Percentiles rank a stretch among this genome's conserved stretches.
Conservation (phyloP, 768 basidiomycete species). For the Imleria badia region DNA sequence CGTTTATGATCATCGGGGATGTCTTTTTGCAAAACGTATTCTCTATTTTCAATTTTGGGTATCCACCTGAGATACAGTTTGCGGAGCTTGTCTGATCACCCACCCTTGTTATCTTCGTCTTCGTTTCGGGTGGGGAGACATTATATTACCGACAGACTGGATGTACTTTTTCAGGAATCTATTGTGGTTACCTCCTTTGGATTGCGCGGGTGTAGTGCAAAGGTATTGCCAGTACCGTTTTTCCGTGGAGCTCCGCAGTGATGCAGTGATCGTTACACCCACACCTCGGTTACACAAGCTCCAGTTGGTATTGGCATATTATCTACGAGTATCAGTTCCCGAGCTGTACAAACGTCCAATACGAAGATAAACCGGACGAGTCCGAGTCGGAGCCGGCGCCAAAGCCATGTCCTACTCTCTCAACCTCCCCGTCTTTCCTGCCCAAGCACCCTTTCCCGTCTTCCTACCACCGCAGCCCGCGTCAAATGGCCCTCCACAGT, state of each 20-base stretch:
- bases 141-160: not conserved
- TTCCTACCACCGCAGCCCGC: slow-evolving; percentile 14
- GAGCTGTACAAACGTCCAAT: not conserved
- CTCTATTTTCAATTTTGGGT: slow-evolving; percentile 28
- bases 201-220: too few species aligned
- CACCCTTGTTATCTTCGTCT: not conserved
- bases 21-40: slow-evolving; percentile 28
- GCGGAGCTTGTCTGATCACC: slow-evolving; percentile 23
- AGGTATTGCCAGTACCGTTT: not conserved
- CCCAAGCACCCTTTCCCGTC: slow-evolving; percentile 19
- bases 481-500: slow-evolving; percentile 2
- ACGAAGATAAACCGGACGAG: slow-evolving; percentile 25
- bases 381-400: not conserved
- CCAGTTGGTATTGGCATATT: slow-evolving; percentile 2
- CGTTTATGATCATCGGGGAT: slow-evolving; percentile 26
- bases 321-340: not conserved
- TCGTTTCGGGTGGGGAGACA: not conserved
- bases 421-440: slow-evolving; percentile 17
- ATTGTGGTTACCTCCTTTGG: not conserved
- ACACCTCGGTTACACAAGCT: not conserved
- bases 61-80: slow-evolving; percentile 35
- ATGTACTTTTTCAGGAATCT: not conserved
- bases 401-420: slow-evolving; percentile 33
- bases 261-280: not conserved
- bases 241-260: not conserved